phyloP scores from a whole-genome alignment of 441 rosid genomes.

The Cnidoscolus chayamansa region DNA sequence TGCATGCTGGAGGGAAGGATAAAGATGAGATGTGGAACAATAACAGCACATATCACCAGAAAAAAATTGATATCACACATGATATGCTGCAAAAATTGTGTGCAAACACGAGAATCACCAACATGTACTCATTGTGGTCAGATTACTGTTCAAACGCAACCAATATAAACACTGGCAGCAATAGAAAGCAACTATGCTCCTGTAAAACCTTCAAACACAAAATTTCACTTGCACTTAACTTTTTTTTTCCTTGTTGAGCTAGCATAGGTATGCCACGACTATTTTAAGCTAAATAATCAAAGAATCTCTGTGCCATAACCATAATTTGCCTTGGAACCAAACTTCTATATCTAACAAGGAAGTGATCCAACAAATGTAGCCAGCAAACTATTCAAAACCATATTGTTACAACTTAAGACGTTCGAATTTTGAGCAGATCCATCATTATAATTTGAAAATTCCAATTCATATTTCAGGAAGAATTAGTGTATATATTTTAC shows the following conservation, averaged over 20 bases:
- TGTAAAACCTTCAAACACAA: background rate
- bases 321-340: background rate
- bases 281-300: background rate
- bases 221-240: too few relatives aligned
- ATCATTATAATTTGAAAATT: slow-evolving; percentile 1
- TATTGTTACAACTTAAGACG: background rate
- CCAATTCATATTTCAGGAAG: background rate
- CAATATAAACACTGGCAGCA: background rate
- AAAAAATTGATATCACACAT: background rate
- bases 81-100: background rate
- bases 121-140: background rate
- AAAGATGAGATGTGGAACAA: background rate
- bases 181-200: background rate
- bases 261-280: background rate
- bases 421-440: background rate
- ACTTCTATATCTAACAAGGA: background rate
- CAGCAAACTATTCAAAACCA: background rate
- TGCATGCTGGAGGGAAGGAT: background rate
- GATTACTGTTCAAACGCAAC: background rate
- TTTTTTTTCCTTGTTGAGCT: background rate
- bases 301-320: background rate
- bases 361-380: background rate
- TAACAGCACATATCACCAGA: background rate
- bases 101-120: background rate
- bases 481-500: slow-evolving; percentile 30